A percentile compares a stretch with the other conserved stretches of the same genome.
These are phyloP conservation scores for Lepidium africanum DNA, from an alignment of 345 rosid genomes.

Conservation along the genomic window DNA sequence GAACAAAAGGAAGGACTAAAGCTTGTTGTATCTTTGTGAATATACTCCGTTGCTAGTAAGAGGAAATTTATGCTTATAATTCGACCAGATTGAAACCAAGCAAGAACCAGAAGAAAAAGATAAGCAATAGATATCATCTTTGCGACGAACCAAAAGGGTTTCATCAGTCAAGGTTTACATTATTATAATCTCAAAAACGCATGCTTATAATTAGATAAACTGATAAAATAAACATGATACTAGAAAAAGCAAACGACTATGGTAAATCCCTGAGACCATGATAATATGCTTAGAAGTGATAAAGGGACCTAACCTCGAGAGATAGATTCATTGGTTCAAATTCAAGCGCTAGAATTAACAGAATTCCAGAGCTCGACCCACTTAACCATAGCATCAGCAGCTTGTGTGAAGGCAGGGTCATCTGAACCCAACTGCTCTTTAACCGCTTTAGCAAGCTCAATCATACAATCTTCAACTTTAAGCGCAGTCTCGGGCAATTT, in stretches of 20 bases:
- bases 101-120: background rate
- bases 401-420: slow-evolving; percentile 57
- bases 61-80: background rate
- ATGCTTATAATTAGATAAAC: slow-evolving; percentile 15
- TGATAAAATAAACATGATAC: slow-evolving; percentile 6
- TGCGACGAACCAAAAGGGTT: background rate
- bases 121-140: background rate
- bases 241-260: background rate
- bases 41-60: slow-evolving; percentile 5
- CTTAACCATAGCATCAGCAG: slow-evolving; percentile 65
- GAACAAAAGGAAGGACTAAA: slow-evolving; percentile 5
- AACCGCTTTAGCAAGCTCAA: slow-evolving; percentile 54
- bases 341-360: slow-evolving; percentile 34
- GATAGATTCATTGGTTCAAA: background rate
- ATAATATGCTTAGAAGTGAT: slow-evolving; percentile 4
- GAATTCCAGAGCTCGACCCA: slow-evolving; percentile 75
- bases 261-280: slow-evolving; percentile 4
- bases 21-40: slow-evolving; percentile 24
- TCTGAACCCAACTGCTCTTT: slow-evolving; percentile 56
- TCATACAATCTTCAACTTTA: slow-evolving; percentile 61
- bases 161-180: slow-evolving; percentile 17
- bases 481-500: slow-evolving; percentile 46
- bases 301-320: slow-evolving; percentile 17
- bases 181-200: slow-evolving; percentile 15
- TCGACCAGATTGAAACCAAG: background rate